Conservation (phyloP, 306 rosid species). For the Cucurbita moschata region DNA sequence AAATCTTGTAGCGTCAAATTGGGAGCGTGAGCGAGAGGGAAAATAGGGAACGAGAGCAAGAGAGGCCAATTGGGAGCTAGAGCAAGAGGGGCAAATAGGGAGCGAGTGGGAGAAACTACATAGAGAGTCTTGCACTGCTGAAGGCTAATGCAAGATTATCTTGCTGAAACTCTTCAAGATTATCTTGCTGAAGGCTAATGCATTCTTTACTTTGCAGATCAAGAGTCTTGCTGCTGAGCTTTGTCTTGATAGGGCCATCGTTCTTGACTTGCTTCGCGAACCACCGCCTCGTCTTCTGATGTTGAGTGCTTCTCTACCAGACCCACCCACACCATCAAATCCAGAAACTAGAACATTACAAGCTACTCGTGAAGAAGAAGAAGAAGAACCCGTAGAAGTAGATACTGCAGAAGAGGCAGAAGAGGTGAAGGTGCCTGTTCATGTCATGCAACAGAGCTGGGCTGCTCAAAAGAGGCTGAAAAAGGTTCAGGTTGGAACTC, state of each 20-base stretch:
- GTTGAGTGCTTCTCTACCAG: slow-evolving; percentile 65
- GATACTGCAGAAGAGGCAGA: slow-evolving; percentile 20
- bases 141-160: no score
- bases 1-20: not conserved
- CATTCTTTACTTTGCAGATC: slow-evolving; percentile 32
- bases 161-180: no score
- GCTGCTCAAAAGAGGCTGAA: slow-evolving; percentile 64
- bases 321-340: slow-evolving; percentile 28
- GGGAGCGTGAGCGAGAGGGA: not conserved
- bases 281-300: slow-evolving; percentile 77
- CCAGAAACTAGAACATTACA: slow-evolving; percentile 28
- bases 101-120: no score
- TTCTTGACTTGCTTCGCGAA: slow-evolving; percentile 70
- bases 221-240: slow-evolving; percentile 80
- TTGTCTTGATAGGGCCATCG: slow-evolving; percentile 77
- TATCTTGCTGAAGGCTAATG: not conserved
- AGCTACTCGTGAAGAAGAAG: not conserved
- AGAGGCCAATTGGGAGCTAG: not conserved
- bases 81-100: not conserved
- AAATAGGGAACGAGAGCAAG: not conserved
- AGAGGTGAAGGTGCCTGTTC: slow-evolving; percentile 38
- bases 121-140: no score
- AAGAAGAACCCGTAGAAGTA: slow-evolving; percentile 15
- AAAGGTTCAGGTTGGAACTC: slow-evolving; percentile 61
- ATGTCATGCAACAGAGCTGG: slow-evolving; percentile 53